phyloP scores from a whole-genome alignment of 2,329 filamentous ascomycete species.

The Cordyceps fumosorosea region DNA sequence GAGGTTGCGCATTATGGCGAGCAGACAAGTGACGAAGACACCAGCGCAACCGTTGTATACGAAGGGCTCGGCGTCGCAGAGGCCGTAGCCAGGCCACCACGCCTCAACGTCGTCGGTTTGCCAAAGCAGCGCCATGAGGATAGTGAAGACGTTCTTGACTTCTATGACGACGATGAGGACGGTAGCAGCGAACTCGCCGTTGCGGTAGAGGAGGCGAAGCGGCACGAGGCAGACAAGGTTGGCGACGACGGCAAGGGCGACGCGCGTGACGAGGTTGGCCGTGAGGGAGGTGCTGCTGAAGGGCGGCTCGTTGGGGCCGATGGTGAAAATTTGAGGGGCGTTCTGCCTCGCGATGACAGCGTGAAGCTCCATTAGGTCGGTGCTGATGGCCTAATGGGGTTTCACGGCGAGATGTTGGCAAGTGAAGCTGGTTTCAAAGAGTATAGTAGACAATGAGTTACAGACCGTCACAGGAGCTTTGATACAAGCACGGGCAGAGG shows the following conservation, averaged over 20 bases:
- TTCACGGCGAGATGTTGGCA: too few species aligned
- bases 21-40: slow-evolving; percentile 43
- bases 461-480: neutral
- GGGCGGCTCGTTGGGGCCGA: slow-evolving; percentile 18
- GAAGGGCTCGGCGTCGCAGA: slow-evolving; percentile 48
- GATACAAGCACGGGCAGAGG: neutral
- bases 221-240: slow-evolving; percentile 44
- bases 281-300: slow-evolving; percentile 26
- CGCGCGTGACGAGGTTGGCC: slow-evolving; percentile 43
- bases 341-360: neutral
- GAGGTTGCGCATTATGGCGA: slow-evolving; percentile 49
- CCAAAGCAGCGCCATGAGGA: slow-evolving; percentile 49
- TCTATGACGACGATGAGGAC: slow-evolving; percentile 41
- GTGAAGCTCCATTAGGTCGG: neutral
- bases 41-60: slow-evolving; percentile 40
- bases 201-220: slow-evolving; percentile 41
- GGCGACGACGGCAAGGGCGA: slow-evolving; percentile 39
- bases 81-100: slow-evolving; percentile 47
- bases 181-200: slow-evolving; percentile 48
- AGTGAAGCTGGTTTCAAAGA: neutral
- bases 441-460: neutral
- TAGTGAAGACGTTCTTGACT: slow-evolving; percentile 40
- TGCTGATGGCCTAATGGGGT: too few species aligned
- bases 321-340: slow-evolving; percentile 17
- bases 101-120: slow-evolving; percentile 39